These are phyloP conservation scores for Blastocystis sp. DNA, from an alignment of 352 stramenopile genomes.

Conservation along the genomic window DNA sequence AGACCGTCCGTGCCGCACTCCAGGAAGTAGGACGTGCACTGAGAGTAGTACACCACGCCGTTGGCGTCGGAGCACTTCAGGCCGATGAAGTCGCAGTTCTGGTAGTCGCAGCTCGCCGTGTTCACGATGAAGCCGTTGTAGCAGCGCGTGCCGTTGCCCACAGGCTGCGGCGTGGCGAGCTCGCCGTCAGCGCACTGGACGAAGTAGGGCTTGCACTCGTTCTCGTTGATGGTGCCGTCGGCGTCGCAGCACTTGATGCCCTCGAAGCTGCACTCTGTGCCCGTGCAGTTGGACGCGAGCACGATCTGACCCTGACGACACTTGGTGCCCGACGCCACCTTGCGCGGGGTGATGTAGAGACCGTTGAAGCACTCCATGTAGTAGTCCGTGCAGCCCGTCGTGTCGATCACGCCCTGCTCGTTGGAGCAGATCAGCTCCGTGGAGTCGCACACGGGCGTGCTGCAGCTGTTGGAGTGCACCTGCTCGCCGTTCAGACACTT, in stretches of 20 bases:
- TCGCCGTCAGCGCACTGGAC: constrained; percentile 44
- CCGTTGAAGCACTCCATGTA: constrained; percentile 61
- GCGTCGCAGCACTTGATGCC: constrained; percentile 57
- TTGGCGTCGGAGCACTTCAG: constrained; percentile 66
- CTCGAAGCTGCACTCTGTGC: constrained; percentile 30
- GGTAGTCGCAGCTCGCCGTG: constrained; percentile 9
- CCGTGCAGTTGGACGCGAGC: constrained; percentile 8
- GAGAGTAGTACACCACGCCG: constrained; percentile 14
- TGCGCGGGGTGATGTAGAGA: constrained; percentile 13
- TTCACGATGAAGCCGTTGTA: constrained; percentile 28
- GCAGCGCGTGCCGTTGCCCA: constrained; percentile 66
- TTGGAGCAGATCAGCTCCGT: constrained; percentile 35
- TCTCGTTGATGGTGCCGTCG: constrained; percentile 45
- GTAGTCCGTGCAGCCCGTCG: constrained; percentile 61
- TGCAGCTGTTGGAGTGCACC: constrained; percentile 40
- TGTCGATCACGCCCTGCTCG: constrained; percentile 22
- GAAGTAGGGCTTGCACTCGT: constrained; percentile 61
- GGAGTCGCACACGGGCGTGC: background rate
- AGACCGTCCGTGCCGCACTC: constrained; percentile 16
- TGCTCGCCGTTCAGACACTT: constrained; percentile 57
- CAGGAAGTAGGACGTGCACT: constrained; percentile 68
- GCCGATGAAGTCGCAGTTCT: constrained; percentile 63
- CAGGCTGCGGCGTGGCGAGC: constrained; percentile 22
- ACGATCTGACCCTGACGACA: constrained; percentile 61
- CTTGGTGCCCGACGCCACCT: constrained; percentile 63